Evolutionary conservation across 2,329 filamentous ascomycete genomes (phyloP), one percentile per base, ranked within the genome.

Genomic region (Ilyonectria destructans): DNA sequence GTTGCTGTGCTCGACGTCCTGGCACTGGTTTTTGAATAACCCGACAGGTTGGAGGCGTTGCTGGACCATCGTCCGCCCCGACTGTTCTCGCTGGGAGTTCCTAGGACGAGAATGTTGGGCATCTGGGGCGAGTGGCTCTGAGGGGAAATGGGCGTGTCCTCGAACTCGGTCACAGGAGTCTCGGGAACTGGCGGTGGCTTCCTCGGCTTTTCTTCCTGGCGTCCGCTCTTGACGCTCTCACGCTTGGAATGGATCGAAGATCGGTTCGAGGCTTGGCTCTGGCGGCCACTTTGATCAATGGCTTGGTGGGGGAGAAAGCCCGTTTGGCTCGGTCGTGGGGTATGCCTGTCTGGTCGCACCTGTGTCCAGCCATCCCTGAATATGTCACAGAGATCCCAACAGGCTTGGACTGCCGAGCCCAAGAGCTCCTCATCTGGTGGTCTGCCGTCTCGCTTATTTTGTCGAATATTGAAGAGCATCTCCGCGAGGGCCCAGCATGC

Each of bases 301-400:
- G 85, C 79, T 71, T 87, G 84, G n/a, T 79, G 76, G 70, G 91
- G 89, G 77, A 97, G 89, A 77, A 97, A 97, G 57, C 86, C 91
- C 12, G 91, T 88, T 78, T 97, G 94, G 62, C 88, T 93, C 2
- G 95, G 93, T 43, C 94, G 88, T 15, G 96, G 95, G 2, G 95
- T 97, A 51, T 92, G 93, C 62, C 95, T 87, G 69, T 97, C 95
- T 5, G 95, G 94, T 60, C 94, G 90, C 54, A 96, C 90, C 75
- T 96, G 93, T 4, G 93, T 94, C 94, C 95, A 97, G 19, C 94
- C 94, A 82, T 96, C 93, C 55, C 94, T 89, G 85, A 98, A 97
- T 61, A 98, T 90, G 81, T 98, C 94, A 79, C 94, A 97, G 6
- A 98, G 87, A 73, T 97, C 95, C 94, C 94, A 98, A 79, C 95